These are phyloP conservation scores for Aspergillus pseudoglaucus DNA, from an alignment of 2,329 filamentous ascomycete species.

Conservation along the genomic window DNA sequence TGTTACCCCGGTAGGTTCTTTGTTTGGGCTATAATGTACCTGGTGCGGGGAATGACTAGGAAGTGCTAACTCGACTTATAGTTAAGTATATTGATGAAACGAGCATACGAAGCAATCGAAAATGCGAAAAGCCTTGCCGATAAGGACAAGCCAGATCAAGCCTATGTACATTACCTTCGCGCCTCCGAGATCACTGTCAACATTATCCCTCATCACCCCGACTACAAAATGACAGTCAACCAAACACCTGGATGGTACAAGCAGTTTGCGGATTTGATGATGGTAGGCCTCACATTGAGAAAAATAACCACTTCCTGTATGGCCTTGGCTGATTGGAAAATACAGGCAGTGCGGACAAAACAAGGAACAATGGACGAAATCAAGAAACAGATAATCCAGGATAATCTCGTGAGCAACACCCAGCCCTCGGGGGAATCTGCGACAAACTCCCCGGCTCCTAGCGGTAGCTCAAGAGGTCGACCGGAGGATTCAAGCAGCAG, in stretches of 20 bases:
- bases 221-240: conserved; percentile 60
- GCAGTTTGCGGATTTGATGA: conserved; percentile 48
- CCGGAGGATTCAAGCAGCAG: conserved; percentile 14
- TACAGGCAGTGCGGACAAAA: conserved; percentile 33
- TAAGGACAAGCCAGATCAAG: conserved; percentile 54
- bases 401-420: conserved; percentile 26
- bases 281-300: conserved; percentile 16
- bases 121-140: conserved; percentile 26
- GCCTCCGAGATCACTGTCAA: conserved; percentile 74
- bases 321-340: conserved; percentile 6
- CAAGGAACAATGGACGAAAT: conserved; percentile 37
- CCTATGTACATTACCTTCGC: conserved; percentile 76
- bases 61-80: conserved; percentile 16
- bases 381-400: conserved; percentile 35
- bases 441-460: conserved; percentile 6
- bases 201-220: conserved; percentile 67
- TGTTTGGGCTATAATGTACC: background rate
- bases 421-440: conserved; percentile 16
- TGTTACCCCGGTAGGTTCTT: conserved; percentile 23
- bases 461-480: conserved; percentile 15
- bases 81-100: conserved; percentile 29
- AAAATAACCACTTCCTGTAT: too few relatives aligned
- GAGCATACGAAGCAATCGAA: conserved; percentile 31
- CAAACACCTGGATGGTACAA: conserved; percentile 46
- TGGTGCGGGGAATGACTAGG: background rate